phyloP scores from a whole-genome alignment of 1,284 basidiomycete genomes.

The Fistulinella staudtii region DNA sequence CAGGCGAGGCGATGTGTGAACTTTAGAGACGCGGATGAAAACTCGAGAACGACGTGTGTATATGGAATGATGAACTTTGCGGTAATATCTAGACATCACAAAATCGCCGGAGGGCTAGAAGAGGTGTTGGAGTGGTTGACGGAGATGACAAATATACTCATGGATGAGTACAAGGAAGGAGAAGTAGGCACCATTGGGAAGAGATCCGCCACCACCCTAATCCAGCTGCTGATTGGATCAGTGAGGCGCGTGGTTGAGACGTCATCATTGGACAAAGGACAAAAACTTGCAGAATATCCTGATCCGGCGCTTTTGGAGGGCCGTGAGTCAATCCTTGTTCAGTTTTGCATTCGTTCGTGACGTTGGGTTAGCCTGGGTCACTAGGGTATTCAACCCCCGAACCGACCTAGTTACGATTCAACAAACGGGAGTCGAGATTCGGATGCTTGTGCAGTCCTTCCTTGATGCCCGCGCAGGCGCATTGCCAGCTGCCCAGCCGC shows the following conservation, averaged over 20 bases:
- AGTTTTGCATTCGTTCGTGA: conserved; percentile 7
- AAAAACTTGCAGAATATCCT: conserved; percentile 48
- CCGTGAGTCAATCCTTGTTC: conserved; percentile 40
- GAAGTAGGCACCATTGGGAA: conserved; percentile 12
- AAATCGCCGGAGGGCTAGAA: conserved; percentile 44
- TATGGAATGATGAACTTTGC: conserved; percentile 77
- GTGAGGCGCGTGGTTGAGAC: conserved; percentile 60
- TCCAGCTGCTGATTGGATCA: conserved; percentile 57
- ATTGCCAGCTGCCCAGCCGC: conserved; percentile 46
- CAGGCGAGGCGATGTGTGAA: conserved; percentile 65
- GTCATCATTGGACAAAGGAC: conserved; percentile 38
- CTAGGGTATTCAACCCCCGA: conserved; percentile 50
- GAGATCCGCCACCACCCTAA: conserved; percentile 29
- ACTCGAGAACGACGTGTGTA: conserved; percentile 71
- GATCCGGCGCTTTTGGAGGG: conserved; percentile 60
- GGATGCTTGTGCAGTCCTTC: conserved; percentile 55
- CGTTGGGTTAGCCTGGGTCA: conserved; percentile 54
- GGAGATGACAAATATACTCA: conserved; percentile 57
- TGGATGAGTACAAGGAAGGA: conserved; percentile 50
- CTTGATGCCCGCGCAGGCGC: conserved; percentile 55
- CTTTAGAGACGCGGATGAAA: conserved; percentile 66
- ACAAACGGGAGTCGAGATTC: conserved; percentile 30
- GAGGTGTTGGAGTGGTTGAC: conserved; percentile 66
- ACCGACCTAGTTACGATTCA: conserved; percentile 34
- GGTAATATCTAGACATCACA: conserved; percentile 61